These are phyloP conservation scores for Dryas integrifolia DNA, from an alignment of 331 rosid genomes.

Conservation along the genomic window DNA sequence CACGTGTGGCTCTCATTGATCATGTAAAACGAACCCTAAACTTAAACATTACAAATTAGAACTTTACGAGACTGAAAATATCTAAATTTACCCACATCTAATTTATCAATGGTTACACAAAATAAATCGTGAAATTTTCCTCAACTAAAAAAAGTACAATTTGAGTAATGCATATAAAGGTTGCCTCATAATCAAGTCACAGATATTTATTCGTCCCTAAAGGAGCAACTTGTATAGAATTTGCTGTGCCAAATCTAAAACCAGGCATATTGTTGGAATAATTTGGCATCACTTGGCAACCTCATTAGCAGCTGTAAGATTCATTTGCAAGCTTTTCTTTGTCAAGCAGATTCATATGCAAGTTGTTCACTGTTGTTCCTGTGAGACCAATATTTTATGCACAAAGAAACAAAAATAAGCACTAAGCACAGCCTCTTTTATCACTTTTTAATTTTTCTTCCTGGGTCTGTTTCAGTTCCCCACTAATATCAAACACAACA, in stretches of 20 bases:
- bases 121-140: too few relatives aligned
- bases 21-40: too few relatives aligned
- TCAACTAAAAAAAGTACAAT: background rate
- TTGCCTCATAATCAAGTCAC: background rate
- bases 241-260: background rate
- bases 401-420: slow-evolving; percentile 10
- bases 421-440: background rate
- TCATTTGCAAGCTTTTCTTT: background rate
- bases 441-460: background rate
- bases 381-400: slow-evolving; percentile 8
- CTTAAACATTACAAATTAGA: too few relatives aligned
- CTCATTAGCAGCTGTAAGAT: slow-evolving; percentile 18
- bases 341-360: background rate
- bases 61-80: too few relatives aligned
- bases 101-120: too few relatives aligned
- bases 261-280: background rate
- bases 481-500: background rate
- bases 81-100: too few relatives aligned
- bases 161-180: background rate
- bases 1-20: too few relatives aligned
- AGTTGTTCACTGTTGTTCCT: background rate
- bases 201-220: background rate
- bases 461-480: slow-evolving; percentile 8
- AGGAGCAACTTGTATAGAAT: background rate
- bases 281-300: slow-evolving; percentile 18